phyloP scores from a whole-genome alignment of 1,284 basidiomycete genomes.

The Trametes pubescens region DNA sequence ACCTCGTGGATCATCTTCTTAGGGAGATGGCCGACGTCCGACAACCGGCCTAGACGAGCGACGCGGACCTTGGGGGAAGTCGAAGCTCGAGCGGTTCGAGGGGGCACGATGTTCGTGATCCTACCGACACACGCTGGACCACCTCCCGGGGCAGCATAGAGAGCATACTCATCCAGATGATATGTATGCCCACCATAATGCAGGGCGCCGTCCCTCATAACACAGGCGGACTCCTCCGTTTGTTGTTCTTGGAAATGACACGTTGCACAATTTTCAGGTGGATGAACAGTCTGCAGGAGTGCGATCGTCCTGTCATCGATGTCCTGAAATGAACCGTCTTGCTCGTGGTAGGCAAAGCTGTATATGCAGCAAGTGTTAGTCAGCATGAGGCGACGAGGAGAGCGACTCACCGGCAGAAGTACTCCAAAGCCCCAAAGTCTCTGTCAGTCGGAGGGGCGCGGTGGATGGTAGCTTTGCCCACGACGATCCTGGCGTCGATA shows the following conservation, averaged over 20 bases:
- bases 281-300: constrained; percentile 25
- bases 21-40: not conserved
- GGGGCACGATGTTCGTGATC: constrained; percentile 1
- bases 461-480: constrained; percentile 55
- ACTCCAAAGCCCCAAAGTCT: constrained; percentile 45
- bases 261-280: constrained; percentile 59
- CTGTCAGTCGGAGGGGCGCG: not conserved
- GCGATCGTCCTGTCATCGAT: constrained; percentile 22
- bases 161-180: constrained; percentile 63
- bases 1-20: constrained; percentile 48
- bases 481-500: constrained; percentile 48
- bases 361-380: constrained; percentile 19
- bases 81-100: not conserved
- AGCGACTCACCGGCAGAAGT: constrained; percentile 63
- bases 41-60: constrained; percentile 12
- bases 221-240: constrained; percentile 38
- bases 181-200: constrained; percentile 53
- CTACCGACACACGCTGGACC: constrained; percentile 50
- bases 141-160: constrained; percentile 49
- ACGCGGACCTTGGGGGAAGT: not conserved
- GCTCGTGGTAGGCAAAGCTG: constrained; percentile 40
- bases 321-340: constrained; percentile 45
- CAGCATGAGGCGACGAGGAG: not conserved
- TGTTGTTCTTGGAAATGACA: constrained; percentile 49
- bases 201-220: constrained; percentile 48